These are phyloP conservation scores for Acmispon strigosus DNA, from an alignment of 306 rosid genomes.

Conservation along the genomic window DNA sequence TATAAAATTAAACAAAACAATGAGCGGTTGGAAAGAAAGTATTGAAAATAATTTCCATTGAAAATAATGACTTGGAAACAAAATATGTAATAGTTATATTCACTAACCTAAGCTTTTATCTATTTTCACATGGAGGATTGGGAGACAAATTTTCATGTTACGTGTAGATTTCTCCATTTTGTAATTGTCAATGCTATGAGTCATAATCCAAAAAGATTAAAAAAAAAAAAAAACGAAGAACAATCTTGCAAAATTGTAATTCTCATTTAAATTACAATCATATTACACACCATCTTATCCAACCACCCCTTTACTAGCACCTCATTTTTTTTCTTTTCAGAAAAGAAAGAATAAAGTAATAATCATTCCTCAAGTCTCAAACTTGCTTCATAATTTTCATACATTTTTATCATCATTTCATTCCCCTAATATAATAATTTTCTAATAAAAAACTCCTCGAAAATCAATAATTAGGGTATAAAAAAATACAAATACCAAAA, in stretches of 20 bases:
- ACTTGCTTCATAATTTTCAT: neutral
- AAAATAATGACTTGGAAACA: too few relatives aligned
- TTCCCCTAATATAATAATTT: conserved; percentile 1
- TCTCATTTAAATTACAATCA: neutral
- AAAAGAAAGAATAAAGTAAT: neutral
- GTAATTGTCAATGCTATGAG: too few relatives aligned
- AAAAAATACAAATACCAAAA: neutral
- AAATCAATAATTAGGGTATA: neutral
- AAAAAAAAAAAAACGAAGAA: neutral
- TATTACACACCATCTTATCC: neutral
- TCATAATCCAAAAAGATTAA: neutral
- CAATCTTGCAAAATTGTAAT: neutral
- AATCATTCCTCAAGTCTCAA: neutral
- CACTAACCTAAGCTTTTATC: too few relatives aligned
- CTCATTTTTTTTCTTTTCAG: neutral
- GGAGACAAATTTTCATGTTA: too few relatives aligned
- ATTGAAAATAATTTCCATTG: too few relatives aligned
- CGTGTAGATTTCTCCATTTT: too few relatives aligned
- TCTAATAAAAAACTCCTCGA: neutral
- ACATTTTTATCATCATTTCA: neutral
- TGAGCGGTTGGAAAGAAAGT: too few relatives aligned
- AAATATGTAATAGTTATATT: too few relatives aligned
- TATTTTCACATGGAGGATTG: too few relatives aligned
- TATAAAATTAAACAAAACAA: too few relatives aligned
- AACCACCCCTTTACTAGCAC: neutral